Conservation (phyloP, 2,329 filamentous ascomycete species). For the Pseudocercospora musae region DNA sequence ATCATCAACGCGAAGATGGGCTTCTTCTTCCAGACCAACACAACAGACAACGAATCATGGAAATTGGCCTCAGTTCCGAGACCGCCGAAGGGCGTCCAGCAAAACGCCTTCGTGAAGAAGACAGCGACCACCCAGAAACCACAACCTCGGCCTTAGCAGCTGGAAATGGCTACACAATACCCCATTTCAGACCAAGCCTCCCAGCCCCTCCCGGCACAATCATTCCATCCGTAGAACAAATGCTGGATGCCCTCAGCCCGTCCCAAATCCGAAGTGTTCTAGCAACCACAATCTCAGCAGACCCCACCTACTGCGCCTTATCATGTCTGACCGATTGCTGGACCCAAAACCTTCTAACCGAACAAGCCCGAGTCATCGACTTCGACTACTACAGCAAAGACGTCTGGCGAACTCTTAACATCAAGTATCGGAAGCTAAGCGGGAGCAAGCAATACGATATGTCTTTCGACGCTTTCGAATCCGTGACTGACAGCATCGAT, state of each 20-base stretch:
- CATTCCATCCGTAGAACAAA: neutral
- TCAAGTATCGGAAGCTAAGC: neutral
- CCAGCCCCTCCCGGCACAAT: neutral
- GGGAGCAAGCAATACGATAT: neutral
- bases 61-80: neutral
- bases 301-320: neutral
- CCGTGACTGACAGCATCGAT: slow-evolving; percentile 7
- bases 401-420: neutral
- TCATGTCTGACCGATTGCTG: neutral
- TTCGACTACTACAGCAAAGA: neutral
- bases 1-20: neutral
- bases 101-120: neutral
- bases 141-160: neutral
- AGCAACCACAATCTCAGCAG: neutral
- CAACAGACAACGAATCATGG: too few relatives aligned
- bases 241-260: neutral
- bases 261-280: neutral
- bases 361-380: neutral
- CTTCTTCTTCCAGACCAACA: neutral
- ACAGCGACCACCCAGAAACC: neutral
- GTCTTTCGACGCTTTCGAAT: neutral
- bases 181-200: neutral
- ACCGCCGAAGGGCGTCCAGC: neutral
- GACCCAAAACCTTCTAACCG: neutral
- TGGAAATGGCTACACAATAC: neutral